Evolutionary conservation across 208 protist species (phyloP).

Genomic region (Vickermania spadyakhi): DNA sequence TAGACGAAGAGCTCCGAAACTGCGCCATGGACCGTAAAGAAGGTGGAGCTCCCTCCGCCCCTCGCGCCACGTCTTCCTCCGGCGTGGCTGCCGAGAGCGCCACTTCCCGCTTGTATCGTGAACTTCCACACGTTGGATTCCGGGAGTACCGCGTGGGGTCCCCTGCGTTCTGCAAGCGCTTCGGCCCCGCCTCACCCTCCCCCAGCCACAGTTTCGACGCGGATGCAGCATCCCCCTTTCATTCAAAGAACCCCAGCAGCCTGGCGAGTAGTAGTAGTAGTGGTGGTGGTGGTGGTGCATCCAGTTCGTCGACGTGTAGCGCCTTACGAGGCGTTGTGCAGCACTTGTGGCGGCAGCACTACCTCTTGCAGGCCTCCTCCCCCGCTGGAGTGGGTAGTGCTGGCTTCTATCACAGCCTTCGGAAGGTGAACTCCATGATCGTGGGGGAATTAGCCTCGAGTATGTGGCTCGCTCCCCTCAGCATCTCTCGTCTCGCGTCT

Average conservation of each 20-base stretch:
- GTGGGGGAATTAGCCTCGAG: slow-evolving; percentile 9
- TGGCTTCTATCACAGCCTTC: background rate
- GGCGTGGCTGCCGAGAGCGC: too few species aligned
- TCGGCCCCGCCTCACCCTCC: background rate
- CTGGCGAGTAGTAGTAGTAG: too few species aligned
- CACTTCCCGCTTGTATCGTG: too few species aligned
- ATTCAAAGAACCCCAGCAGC: too few species aligned
- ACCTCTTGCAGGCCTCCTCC: background rate
- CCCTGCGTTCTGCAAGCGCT: background rate
- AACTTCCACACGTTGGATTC: background rate
- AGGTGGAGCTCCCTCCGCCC: too few species aligned
- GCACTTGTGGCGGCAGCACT: background rate
- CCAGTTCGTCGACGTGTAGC: too few species aligned
- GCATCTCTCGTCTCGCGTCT: slow-evolving; percentile 28
- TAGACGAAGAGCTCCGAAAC: too few species aligned
- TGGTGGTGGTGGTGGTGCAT: too few species aligned
- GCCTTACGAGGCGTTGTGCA: background rate
- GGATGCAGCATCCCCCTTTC: background rate
- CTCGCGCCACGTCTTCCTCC: too few species aligned
- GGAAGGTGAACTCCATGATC: background rate
- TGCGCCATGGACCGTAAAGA: too few species aligned
- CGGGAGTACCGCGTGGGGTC: background rate
- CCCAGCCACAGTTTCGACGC: background rate
- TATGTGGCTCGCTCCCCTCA: slow-evolving; percentile 17
- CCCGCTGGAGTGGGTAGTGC: too few species aligned